Evolutionary conservation across 2,329 filamentous ascomycete species (phyloP).

Genomic region (Sclerotiophoma versabilis): DNA sequence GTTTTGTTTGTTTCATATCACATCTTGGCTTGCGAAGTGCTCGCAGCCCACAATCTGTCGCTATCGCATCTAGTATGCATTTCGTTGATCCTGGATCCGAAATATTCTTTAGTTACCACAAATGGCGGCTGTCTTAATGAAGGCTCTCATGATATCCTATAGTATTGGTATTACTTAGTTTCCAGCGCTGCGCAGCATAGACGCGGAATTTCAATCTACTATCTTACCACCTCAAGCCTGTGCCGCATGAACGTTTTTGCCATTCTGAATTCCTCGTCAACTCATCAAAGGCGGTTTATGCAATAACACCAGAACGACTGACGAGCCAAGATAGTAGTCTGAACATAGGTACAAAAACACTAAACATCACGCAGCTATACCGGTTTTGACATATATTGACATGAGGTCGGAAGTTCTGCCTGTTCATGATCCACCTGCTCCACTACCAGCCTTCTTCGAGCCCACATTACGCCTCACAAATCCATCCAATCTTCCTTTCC

Average conservation of each 20-base stretch:
- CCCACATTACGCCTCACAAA: slow-evolving; percentile 1
- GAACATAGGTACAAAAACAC: neutral
- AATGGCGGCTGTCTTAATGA: slow-evolving; percentile 12
- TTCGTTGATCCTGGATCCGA: slow-evolving; percentile 16
- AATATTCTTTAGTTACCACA: neutral
- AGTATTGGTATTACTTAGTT: slow-evolving; percentile 19
- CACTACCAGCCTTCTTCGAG: neutral
- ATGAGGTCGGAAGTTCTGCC: slow-evolving; percentile 1
- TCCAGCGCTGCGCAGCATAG: slow-evolving; percentile 3
- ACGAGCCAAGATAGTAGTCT: neutral
- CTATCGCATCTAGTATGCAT: slow-evolving; percentile 28
- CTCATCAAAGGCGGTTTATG: neutral
- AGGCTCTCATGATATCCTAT: slow-evolving; percentile 14
- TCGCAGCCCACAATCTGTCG: slow-evolving; percentile 28
- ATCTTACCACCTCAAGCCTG: neutral
- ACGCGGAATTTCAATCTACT: slow-evolving; percentile 14
- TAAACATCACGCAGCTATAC: slow-evolving; percentile 4
- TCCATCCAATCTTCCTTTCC: slow-evolving; percentile 1
- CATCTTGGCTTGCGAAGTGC: slow-evolving; percentile 26
- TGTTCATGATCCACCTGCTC: neutral
- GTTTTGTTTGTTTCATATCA: slow-evolving; percentile 8
- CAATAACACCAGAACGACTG: neutral
- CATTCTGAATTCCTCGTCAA: neutral
- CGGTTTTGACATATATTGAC: slow-evolving; percentile 1
- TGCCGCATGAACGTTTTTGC: neutral